Evolutionary conservation across 768 basidiomycete genomes (phyloP), one percentile per base, ranked within the genome.

Genomic region (Agaricus subrufescens): DNA sequence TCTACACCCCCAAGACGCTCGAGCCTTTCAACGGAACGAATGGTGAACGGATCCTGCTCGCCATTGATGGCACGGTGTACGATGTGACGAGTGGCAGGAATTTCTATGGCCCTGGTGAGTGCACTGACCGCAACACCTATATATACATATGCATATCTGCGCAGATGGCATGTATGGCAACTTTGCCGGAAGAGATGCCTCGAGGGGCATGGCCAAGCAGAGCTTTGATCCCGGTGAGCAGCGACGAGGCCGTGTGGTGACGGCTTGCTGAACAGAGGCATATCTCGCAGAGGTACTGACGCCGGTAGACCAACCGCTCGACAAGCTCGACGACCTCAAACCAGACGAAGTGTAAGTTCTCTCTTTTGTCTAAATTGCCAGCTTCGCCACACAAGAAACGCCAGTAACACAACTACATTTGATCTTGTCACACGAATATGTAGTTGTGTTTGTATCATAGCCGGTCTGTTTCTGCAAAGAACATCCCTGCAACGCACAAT

Each of bases 131-230:
- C 25, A 37, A 25, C 15, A 30, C 30, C 27, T 11, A n/a, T 2
- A 46, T 27, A 38, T 29, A 19, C 9, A 9, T 31, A 9, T 31
- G 31, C 9, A 9, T 31, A 1, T 49, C n/a, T n/a, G 46, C 42
- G 29, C 61, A 97, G 96, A 86, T 63, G 96, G 95, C 0, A 92
- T 94, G 82, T 98, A 98, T 66, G 94, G 93, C 30, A 96, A 95
- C 71, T 98, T 99, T 75, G 95, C 97, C 2, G 97, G 96, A 4
- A 73, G 95, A 48, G 96, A 99, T 72, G 96, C 96, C 1, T 95
- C 92, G 14, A 77, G 95, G 39, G 95, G 96, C 4, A 95, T 98
- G 91, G 96, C 96, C 6, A 97, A 95, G 72, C 95, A 98, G 72
- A 96, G 94, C 2, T 98, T 97, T 62, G 95, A 95, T 62, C 30